Conservation (phyloP, 1,284 basidiomycete genomes). For the Trametes polyzona region DNA sequence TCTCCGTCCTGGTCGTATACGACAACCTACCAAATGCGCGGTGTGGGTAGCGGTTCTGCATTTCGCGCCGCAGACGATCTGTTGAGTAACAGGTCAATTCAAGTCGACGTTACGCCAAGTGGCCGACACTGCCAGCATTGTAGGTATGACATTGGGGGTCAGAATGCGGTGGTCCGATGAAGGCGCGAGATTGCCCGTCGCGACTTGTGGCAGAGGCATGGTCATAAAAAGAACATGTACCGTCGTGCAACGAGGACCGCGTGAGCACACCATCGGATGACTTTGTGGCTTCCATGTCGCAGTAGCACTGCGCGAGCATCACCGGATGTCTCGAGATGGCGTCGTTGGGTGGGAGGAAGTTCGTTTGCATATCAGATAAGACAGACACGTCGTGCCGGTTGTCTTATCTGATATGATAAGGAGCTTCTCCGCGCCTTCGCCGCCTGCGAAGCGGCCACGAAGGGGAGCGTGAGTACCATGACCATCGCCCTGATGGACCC, state of each 20-base stretch:
- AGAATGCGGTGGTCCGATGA: neutral
- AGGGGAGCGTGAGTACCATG: neutral
- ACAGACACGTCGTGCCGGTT: neutral
- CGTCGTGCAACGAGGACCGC: neutral
- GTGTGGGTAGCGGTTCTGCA: too few species aligned
- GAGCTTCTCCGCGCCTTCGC: slow-evolving; percentile 5
- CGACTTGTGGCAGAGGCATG: neutral
- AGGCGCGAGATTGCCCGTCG: slow-evolving; percentile 1
- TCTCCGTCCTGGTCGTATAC: too few species aligned
- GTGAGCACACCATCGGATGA: neutral
- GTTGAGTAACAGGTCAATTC: too few species aligned
- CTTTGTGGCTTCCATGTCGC: neutral
- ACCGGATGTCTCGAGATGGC: neutral
- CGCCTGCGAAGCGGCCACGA: slow-evolving; percentile 1
- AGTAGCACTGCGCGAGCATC: neutral
- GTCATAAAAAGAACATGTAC: neutral
- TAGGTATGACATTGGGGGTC: neutral
- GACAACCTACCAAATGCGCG: too few species aligned
- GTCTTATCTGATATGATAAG: slow-evolving; percentile 17
- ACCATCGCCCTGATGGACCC: neutral
- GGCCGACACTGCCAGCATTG: too few species aligned
- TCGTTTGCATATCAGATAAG: slow-evolving; percentile 5
- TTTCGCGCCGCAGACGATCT: too few species aligned
- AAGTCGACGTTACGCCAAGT: too few species aligned
- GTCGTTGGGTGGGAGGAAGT: neutral